These are phyloP conservation scores for Hymenoscyphus scutula DNA, from an alignment of 2,329 filamentous ascomycete genomes.

Conservation along the genomic window DNA sequence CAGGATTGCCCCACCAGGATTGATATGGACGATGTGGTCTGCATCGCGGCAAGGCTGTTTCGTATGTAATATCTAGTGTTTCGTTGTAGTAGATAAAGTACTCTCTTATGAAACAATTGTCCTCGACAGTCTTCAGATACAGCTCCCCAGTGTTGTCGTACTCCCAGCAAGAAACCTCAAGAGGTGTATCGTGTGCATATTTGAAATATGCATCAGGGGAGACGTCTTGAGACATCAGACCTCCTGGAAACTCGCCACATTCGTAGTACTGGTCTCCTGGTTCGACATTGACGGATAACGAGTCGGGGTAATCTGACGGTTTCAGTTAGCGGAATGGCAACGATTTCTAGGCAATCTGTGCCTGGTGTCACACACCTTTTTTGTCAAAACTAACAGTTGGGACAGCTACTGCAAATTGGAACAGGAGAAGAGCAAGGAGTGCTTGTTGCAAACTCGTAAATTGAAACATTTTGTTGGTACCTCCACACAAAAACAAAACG, in stretches of 20 bases:
- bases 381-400: neutral
- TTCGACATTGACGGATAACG: conserved; percentile 5
- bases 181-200: conserved; percentile 6
- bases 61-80: conserved; percentile 10
- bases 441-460: neutral
- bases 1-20: conserved; percentile 7
- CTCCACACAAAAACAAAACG: neutral
- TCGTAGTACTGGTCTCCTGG: conserved; percentile 10
- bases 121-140: conserved; percentile 8
- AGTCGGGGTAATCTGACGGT: neutral
- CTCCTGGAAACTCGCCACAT: conserved; percentile 10
- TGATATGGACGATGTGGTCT: conserved; percentile 7
- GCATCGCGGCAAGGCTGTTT: neutral
- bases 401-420: neutral
- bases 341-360: neutral
- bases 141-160: conserved; percentile 7
- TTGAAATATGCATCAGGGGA: conserved; percentile 5
- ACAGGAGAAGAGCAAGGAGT: neutral
- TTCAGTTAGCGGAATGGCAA: neutral
- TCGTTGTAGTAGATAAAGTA: conserved; percentile 12
- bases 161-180: conserved; percentile 6
- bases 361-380: neutral
- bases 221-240: neutral
- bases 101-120: conserved; percentile 10
- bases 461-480: neutral